Conservation (phyloP, 768 basidiomycete genomes). For the Mycena sanguinolenta region DNA sequence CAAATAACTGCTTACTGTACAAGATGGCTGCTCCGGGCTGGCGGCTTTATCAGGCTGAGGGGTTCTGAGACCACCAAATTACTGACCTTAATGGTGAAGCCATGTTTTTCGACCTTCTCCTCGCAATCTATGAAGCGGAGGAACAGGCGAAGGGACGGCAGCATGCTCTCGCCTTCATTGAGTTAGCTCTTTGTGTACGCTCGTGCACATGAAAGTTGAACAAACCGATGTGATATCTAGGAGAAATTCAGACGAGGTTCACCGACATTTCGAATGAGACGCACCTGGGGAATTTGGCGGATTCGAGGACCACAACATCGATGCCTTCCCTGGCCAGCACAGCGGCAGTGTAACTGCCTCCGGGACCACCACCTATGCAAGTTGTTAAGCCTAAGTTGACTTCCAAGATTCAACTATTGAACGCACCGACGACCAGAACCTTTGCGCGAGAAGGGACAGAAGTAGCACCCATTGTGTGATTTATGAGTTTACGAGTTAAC, state of each 20-base stretch:
- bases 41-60: not conserved
- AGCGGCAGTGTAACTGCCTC: constrained; percentile 45
- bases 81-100: constrained; percentile 47
- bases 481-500: not conserved
- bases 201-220: not conserved
- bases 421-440: too few relatives aligned
- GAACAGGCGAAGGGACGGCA: constrained; percentile 49
- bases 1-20: constrained; percentile 33
- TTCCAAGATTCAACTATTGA: too few relatives aligned
- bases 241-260: not conserved
- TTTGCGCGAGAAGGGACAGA: not conserved
- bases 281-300: constrained; percentile 41
- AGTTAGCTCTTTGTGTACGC: not conserved
- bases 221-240: constrained; percentile 36
- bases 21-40: constrained; percentile 52
- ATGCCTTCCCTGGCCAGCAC: constrained; percentile 46
- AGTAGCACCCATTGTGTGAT: not conserved
- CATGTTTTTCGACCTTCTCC: constrained; percentile 44
- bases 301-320: constrained; percentile 45
- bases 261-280: not conserved
- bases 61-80: not conserved
- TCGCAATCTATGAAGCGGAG: constrained; percentile 51
- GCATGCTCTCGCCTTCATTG: constrained; percentile 38
- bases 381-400: not conserved
- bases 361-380: constrained; percentile 42